Base-by-base conservation (phyloP, 1,139 yeast genomes). In the Zhuliangozyma blackwelliae region DNA sequence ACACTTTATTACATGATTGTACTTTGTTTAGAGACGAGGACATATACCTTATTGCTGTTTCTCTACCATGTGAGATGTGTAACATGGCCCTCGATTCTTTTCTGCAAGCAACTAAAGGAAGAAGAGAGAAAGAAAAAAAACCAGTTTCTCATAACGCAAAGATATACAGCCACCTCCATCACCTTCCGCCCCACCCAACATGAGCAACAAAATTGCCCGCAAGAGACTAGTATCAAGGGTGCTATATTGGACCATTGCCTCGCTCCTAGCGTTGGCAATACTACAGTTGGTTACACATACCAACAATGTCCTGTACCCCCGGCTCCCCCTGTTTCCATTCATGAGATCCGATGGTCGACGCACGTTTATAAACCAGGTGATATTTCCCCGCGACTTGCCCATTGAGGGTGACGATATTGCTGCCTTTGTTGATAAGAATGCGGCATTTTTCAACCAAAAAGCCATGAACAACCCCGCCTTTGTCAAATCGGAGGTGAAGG, bases 321-420 rank as follows among this genome's bases (percentile, higher is more conserved):
- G 4, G 27, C 12, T 9, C 3, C 7, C 27, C 27, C 11, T 10
- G 27, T 25, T 23, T 10, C 9, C 10, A 23, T 23, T 23, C n/a
- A 10, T 10, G 4, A 16, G 16, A 23, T 23, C 9, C 26, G 26
- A 10, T 6, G 27, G 11, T 25, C n/a, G 12, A 4, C 36, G 46
- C 25, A 43, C 48, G 20, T 36, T 40, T 19, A 49, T 37, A 19
- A 53, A 54, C 28, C 59, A 54, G 35, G 26, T 55, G 3, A 41
- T 55, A 10, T 54, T 54, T 35, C 59, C 60, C 2, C 37, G 35
- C 12, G 34, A 33, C 26, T 53, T 53, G 34, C 51, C 50, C 1
- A 25, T 44, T 5, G 43, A 44, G 4, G 35, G 45, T 4, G 40
- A 44, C 10, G 46, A 46, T 7, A 37, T 55, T 20, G 25, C 35